phyloP scores from a whole-genome alignment of 1,139 yeast species.

The Tardiomyces depauwii region DNA sequence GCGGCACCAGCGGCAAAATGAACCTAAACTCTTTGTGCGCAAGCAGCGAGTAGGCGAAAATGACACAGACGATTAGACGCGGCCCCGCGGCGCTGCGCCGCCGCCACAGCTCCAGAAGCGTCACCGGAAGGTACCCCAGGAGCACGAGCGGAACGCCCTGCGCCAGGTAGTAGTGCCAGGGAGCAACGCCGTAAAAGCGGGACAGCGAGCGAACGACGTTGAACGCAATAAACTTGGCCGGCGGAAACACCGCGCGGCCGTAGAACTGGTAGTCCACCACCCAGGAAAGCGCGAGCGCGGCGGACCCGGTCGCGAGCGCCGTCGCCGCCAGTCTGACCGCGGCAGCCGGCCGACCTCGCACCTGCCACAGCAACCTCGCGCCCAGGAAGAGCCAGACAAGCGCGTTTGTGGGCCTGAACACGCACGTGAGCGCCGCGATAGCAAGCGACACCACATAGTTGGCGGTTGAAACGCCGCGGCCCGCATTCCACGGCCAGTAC shows the following conservation, averaged over 20 bases:
- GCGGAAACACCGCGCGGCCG: conserved; percentile 45
- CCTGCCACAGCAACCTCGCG: conserved; percentile 18
- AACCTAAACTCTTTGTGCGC: conserved; percentile 88
- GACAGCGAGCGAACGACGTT: conserved; percentile 67
- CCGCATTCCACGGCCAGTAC: conserved; percentile 56
- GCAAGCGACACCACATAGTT: conserved; percentile 9
- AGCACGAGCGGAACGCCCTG: conserved; percentile 76
- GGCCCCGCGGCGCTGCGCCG: conserved; percentile 18
- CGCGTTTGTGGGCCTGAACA: conserved; percentile 76
- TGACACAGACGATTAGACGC: conserved; percentile 30
- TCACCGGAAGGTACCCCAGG: conserved; percentile 56
- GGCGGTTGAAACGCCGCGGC: conserved; percentile 6
- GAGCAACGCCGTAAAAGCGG: conserved; percentile 73
- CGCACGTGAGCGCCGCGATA: conserved; percentile 19
- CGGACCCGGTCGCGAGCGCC: background rate
- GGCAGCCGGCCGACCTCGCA: background rate
- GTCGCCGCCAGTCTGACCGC: background rate
- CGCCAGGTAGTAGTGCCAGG: conserved; percentile 72
- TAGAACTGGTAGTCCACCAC: conserved; percentile 53
- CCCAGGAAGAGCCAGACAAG: conserved; percentile 66
- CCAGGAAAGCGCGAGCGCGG: background rate
- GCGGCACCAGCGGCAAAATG: conserved; percentile 76
- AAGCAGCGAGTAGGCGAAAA: conserved; percentile 49
- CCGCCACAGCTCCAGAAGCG: conserved; percentile 31
- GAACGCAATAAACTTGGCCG: conserved; percentile 59